Conservation (phyloP, 1,139 yeast species). For the Taiozyma sp. region DNA sequence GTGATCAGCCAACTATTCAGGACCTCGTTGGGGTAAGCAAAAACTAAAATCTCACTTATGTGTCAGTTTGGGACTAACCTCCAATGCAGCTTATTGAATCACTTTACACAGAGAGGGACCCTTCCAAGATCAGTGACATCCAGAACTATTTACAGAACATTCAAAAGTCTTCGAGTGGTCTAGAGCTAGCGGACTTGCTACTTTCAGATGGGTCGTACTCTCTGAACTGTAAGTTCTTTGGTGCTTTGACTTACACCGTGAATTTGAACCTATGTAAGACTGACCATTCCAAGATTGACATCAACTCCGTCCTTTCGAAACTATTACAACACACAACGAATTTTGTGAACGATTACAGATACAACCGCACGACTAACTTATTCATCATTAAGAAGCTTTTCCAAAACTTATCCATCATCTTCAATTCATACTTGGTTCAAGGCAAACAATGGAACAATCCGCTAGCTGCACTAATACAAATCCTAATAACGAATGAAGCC, state of each 20-base stretch:
- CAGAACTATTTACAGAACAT: conserved; percentile 49
- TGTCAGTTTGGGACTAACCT: background rate
- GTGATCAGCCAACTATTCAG: background rate
- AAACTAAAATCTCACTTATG: background rate
- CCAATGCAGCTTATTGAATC: conserved; percentile 16
- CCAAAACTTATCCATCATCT: conserved; percentile 52
- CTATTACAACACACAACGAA: conserved; percentile 19
- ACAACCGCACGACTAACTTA: conserved; percentile 13
- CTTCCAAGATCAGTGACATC: conserved; percentile 33
- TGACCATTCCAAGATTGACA: conserved; percentile 8
- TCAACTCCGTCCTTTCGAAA: conserved; percentile 19
- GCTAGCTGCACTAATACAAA: conserved; percentile 27
- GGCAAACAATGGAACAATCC: conserved; percentile 35
- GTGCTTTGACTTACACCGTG: conserved; percentile 65
- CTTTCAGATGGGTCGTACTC: conserved; percentile 32
- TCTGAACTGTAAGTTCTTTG: conserved; percentile 57
- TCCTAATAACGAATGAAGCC: conserved; percentile 16
- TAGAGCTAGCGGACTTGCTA: conserved; percentile 44
- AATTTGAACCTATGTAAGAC: conserved; percentile 33
- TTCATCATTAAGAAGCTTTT: conserved; percentile 39
- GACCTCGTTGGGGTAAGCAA: conserved; percentile 2
- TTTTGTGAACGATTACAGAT: conserved; percentile 8
- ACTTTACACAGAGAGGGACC: conserved; percentile 17
- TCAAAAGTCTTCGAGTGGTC: conserved; percentile 50
- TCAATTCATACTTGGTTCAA: conserved; percentile 29